Evolutionary conservation across 495 filamentous ascomycete species (phyloP).

Genomic region (Daldinia loculata): DNA sequence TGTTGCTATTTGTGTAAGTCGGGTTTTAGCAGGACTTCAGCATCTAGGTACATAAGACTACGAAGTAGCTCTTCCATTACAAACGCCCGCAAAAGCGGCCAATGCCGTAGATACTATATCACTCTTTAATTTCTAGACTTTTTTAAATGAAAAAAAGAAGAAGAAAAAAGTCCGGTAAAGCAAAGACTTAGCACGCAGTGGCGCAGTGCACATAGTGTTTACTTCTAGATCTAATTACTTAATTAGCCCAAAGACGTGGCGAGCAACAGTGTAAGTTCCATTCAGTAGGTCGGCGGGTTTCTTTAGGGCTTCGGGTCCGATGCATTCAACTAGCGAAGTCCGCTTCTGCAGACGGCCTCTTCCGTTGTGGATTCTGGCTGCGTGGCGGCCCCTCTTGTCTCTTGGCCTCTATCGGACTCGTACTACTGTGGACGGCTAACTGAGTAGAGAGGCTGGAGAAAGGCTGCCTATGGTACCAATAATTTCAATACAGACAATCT

Average conservation of each 20-base stretch:
- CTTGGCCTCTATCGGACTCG: background rate
- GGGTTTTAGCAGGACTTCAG: background rate
- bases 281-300: background rate
- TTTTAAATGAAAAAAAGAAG: no score
- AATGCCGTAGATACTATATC: background rate
- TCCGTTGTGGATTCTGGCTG: constrained; percentile 15
- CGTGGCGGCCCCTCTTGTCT: background rate
- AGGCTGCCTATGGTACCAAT: background rate
- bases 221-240: background rate
- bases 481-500: background rate
- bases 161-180: background rate
- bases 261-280: background rate
- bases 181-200: background rate
- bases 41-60: background rate
- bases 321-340: background rate
- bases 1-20: background rate
- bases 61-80: background rate
- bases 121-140: background rate
- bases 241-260: background rate
- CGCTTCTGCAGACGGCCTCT: constrained; percentile 11
- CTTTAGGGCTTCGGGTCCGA: background rate
- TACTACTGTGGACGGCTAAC: background rate
- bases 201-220: background rate
- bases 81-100: background rate
- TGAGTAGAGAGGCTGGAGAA: background rate